These are phyloP conservation scores for Plectranthus barbatus DNA, from an alignment of 257 asterid species.

Conservation along the genomic window DNA sequence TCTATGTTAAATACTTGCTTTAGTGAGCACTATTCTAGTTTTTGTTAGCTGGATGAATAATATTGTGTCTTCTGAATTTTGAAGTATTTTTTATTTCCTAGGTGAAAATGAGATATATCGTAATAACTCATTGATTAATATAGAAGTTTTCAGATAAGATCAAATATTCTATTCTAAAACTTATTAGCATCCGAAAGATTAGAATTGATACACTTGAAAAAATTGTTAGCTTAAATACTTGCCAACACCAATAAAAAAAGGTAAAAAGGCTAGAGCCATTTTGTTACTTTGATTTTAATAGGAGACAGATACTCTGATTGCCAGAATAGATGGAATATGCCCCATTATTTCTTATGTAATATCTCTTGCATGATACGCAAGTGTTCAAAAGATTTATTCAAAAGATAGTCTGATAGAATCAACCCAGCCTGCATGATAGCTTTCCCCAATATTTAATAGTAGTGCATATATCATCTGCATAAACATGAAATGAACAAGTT, in stretches of 20 bases:
- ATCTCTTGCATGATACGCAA: not conserved
- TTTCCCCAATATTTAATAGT: too few relatives aligned
- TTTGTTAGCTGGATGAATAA: not conserved
- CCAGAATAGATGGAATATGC: not conserved
- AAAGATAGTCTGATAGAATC: not conserved
- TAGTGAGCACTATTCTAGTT: not conserved
- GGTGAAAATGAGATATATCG: not conserved
- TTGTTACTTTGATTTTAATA: not conserved
- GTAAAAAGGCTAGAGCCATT: not conserved
- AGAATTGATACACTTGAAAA: not conserved
- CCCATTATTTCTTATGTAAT: not conserved
- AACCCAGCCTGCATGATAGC: too few relatives aligned
- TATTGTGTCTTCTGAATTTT: too few relatives aligned
- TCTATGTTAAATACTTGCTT: not conserved
- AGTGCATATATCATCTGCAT: not conserved
- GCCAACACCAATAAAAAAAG: not conserved
- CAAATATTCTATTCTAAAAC: not conserved
- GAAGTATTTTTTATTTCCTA: not conserved
- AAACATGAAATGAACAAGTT: not conserved
- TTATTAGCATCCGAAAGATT: not conserved
- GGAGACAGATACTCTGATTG: not conserved
- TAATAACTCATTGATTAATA: not conserved
- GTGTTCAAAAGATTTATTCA: not conserved
- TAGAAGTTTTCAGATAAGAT: not conserved
- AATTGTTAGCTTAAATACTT: not conserved